Percentiles rank a stretch among this genome's conserved stretches.
Evolutionary conservation across 208 protist species (phyloP).

Genomic region (Trypanosomatidae sp.): DNA sequence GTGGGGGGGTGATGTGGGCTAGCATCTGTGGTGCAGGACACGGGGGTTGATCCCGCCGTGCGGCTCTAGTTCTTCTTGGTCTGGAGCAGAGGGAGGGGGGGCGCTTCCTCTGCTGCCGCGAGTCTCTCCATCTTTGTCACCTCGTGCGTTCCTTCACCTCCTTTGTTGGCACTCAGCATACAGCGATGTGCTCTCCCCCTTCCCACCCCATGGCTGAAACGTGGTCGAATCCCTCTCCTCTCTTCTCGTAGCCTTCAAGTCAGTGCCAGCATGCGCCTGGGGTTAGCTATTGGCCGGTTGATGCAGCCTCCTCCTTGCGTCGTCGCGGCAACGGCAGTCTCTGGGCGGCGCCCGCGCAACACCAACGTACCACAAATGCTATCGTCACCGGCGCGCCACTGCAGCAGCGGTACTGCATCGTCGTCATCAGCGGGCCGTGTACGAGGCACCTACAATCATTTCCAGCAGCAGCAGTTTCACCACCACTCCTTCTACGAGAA

Average conservation of each 20-base stretch:
- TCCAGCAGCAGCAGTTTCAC: slow-evolving; percentile 44
- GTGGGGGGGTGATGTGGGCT: not conserved
- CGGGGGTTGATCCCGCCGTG: not conserved
- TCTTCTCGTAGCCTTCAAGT: not conserved
- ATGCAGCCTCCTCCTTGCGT: not conserved
- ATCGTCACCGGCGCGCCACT: not conserved
- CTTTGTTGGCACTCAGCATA: too few relatives aligned
- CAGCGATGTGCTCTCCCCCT: too few relatives aligned
- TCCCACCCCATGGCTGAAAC: not conserved
- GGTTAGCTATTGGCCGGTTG: not conserved
- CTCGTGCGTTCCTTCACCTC: too few relatives aligned
- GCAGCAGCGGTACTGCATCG: not conserved
- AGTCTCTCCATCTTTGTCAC: not conserved
- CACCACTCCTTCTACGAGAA: slow-evolving; percentile 54
- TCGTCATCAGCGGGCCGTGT: slow-evolving; percentile 2
- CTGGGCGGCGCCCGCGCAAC: not conserved
- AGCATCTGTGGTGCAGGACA: not conserved
- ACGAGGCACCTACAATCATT: slow-evolving; percentile 29
- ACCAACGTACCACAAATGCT: not conserved
- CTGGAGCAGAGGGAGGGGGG: not conserved
- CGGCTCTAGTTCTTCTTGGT: not conserved
- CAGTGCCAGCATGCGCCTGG: not conserved
- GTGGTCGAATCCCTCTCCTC: not conserved
- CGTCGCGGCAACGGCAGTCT: not conserved
- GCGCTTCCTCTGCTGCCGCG: not conserved